phyloP scores from a whole-genome alignment of 192 early-diverging fungal species.

The Polychytrium aggregatum region DNA sequence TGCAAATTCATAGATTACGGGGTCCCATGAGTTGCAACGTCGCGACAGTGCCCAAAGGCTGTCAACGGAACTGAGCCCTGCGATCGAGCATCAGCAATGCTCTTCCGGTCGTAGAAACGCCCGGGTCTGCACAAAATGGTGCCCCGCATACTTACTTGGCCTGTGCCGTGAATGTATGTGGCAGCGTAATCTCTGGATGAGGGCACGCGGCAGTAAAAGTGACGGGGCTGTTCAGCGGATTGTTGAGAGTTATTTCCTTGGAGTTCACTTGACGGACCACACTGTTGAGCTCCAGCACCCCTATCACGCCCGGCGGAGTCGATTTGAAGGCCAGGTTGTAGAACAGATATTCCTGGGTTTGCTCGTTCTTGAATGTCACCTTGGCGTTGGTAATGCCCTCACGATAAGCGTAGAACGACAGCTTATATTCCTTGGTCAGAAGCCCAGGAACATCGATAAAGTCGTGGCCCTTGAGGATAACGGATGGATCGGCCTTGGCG shows the following conservation, averaged over 20 bases:
- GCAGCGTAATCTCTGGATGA: slow-evolving; percentile 31
- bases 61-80: too few relatives aligned
- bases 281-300: slow-evolving; percentile 30
- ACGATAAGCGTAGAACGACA: slow-evolving; percentile 47
- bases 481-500: slow-evolving; percentile 39
- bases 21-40: too few relatives aligned
- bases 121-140: too few relatives aligned
- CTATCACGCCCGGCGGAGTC: slow-evolving; percentile 39
- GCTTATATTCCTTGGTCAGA: slow-evolving; percentile 42
- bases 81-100: too few relatives aligned
- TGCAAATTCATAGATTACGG: too few relatives aligned
- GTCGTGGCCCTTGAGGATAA: slow-evolving; percentile 46
- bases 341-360: slow-evolving; percentile 42
- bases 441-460: slow-evolving; percentile 42
- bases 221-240: slow-evolving; percentile 34
- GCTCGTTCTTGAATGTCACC: slow-evolving; percentile 47
- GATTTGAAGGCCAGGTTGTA: slow-evolving; percentile 43
- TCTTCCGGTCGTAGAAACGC: too few relatives aligned
- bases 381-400: slow-evolving; percentile 38
- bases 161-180: slow-evolving; percentile 33
- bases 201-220: slow-evolving; percentile 31
- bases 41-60: too few relatives aligned
- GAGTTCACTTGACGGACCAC: slow-evolving; percentile 23
- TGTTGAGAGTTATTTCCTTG: slow-evolving; percentile 30
- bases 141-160: slow-evolving; percentile 42